These are phyloP conservation scores for Dactylellina drechsleri DNA, from an alignment of 2,329 filamentous ascomycete species.

Conservation along the genomic window DNA sequence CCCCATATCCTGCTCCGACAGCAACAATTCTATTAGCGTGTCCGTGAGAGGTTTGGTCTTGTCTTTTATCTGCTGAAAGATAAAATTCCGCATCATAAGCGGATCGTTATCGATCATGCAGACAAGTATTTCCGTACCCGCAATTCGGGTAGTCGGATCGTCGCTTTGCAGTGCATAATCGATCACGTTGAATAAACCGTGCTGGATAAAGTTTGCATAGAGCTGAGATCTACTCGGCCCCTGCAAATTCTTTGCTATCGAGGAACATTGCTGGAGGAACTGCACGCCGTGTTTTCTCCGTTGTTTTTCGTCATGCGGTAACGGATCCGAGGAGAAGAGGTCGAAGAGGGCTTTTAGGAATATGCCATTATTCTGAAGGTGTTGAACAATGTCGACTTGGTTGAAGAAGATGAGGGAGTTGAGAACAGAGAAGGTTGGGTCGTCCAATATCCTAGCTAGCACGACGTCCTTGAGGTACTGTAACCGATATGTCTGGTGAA, in stretches of 20 bases:
- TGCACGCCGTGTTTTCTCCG: constrained; percentile 82
- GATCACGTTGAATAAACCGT: constrained; percentile 88
- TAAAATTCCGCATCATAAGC: constrained; percentile 89
- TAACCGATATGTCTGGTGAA: constrained; percentile 93
- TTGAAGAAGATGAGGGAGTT: constrained; percentile 99
- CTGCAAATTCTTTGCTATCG: constrained; percentile 93
- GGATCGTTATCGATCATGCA: constrained; percentile 96
- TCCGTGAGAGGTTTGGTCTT: constrained; percentile 87
- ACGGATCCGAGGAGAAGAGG: constrained; percentile 71
- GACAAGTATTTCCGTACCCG: constrained; percentile 91
- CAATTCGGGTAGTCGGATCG: constrained; percentile 86
- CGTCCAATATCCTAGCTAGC: constrained; percentile 91
- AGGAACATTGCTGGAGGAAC: constrained; percentile 95
- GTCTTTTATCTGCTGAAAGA: constrained; percentile 90
- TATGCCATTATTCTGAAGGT: constrained; percentile 81
- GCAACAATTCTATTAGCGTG: constrained; percentile 87
- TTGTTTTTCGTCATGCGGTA: constrained; percentile 68
- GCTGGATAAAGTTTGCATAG: constrained; percentile 87
- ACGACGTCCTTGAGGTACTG: constrained; percentile 99
- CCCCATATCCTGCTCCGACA: constrained; percentile 90
- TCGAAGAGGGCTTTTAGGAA: constrained; percentile 88
- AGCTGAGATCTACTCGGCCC: constrained; percentile 80
- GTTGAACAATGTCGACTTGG: constrained; percentile 95
- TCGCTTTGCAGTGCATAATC: constrained; percentile 87
- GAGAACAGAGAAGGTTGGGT: constrained; percentile 95